Base-by-base conservation (phyloP, 2,329 filamentous ascomycete genomes). In the Botryotinia globosa region DNA sequence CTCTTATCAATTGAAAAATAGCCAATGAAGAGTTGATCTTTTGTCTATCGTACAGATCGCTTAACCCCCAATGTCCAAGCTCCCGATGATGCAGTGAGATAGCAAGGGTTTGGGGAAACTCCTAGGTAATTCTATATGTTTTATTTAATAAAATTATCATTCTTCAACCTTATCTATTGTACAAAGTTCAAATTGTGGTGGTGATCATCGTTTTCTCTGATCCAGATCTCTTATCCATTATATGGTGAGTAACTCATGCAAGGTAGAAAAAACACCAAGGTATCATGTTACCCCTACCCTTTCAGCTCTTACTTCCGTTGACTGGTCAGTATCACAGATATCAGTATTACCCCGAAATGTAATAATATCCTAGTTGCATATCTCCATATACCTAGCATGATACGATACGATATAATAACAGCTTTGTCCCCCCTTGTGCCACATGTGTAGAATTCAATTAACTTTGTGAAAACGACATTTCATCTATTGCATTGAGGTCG, bases 41-140 rank as follows among this genome's bases (percentile, higher is more conserved):
- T 62, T 51, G 14, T 22, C 37, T 71, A 64, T 64, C 61, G 58
- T 56, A 56, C 34, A 51, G 25, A 54, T 51, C 58, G 68, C 68
- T 71, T 71, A 51, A 45, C 68, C 68, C 68, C 68, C 56, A 64
- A 70, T 51, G 58, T 64, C 68, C 32, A 70, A 70, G 68, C 68
- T 70, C 32, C 58, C 44, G 42, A 39, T 34, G 51, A 64, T 71
- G 51, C 56, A 62, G 68, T 48, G 32, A 71, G 68, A 70, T 51
- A 64, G 58, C 68, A 64, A 64, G 58, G 68, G 6, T 45, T 51
- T 32, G 10, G 22, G 34, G 44, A 70, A n/a, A n/a, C 34, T 64
- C 14, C 51, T 56, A 56, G 51, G 51, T 56, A 56, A 45, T 56
- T 51, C 58, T n/a, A 70, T 18, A 39, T 64, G 42, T 62, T 64